These are phyloP conservation scores for Verticillium albo-atrum DNA, from an alignment of 2,329 filamentous ascomycete genomes.

Conservation along the genomic window DNA sequence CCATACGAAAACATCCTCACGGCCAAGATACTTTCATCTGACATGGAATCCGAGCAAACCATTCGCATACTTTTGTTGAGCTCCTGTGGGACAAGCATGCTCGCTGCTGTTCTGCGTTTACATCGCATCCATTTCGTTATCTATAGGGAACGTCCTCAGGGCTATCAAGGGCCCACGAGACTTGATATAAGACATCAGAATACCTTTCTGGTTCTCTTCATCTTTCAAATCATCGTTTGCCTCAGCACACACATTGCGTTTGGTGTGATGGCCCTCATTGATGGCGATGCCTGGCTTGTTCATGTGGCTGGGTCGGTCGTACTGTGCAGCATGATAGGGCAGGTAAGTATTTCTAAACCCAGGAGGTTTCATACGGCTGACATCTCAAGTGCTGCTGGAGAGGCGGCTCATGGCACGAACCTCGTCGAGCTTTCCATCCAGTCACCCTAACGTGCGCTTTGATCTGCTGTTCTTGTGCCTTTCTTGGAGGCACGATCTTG, in stretches of 20 bases:
- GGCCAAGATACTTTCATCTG: too few relatives aligned
- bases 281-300: neutral
- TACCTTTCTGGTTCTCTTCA: neutral
- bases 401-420: neutral
- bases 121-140: neutral
- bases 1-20: too few relatives aligned
- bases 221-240: neutral
- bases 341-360: neutral
- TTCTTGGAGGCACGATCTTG: neutral
- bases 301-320: neutral
- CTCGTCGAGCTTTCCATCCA: neutral
- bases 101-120: neutral
- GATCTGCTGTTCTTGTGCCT: neutral
- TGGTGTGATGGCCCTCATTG: neutral
- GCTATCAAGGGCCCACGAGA: neutral
- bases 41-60: too few relatives aligned
- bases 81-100: too few relatives aligned
- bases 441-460: neutral
- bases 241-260: neutral
- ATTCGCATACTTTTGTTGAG: too few relatives aligned
- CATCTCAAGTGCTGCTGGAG: neutral
- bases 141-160: neutral
- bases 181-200: neutral
- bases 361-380: neutral
- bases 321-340: neutral